Percentiles rank a stretch among this genome's conserved stretches.
Conservation (phyloP, 2,329 filamentous ascomycete genomes). For the Berkeleyomyces basicola region DNA sequence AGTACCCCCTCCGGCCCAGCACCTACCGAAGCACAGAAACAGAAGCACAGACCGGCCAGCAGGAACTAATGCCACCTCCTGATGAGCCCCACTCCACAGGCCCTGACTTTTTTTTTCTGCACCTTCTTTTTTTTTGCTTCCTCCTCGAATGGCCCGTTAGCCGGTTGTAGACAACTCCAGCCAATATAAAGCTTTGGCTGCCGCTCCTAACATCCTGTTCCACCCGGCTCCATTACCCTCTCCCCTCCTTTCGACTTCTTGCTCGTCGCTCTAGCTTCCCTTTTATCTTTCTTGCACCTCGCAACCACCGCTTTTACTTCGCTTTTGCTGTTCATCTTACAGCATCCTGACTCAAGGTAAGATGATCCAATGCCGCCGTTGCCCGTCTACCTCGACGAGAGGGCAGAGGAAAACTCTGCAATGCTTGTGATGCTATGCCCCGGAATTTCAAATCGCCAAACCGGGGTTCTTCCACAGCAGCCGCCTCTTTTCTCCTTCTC, state of each 20-base stretch:
- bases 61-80: slow-evolving; percentile 1
- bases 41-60: neutral
- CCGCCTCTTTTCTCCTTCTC: neutral
- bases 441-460: too few relatives aligned
- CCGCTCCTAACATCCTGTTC: slow-evolving; percentile 5
- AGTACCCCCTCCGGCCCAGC: neutral
- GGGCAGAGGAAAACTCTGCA: too few relatives aligned
- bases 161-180: neutral
- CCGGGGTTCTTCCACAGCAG: neutral
- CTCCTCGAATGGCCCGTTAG: neutral
- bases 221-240: neutral
- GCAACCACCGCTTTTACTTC: neutral
- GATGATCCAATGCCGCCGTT: too few relatives aligned
- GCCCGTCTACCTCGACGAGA: too few relatives aligned
- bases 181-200: slow-evolving; percentile 13
- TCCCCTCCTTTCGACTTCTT: neutral
- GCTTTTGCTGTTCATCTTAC: neutral
- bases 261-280: neutral
- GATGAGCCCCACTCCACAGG: slow-evolving; percentile 13
- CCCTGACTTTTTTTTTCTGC: slow-evolving; percentile 11
- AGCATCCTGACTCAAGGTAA: too few relatives aligned
- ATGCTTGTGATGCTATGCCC: too few relatives aligned
- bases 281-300: neutral
- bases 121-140: neutral
- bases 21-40: neutral